phyloP scores from a whole-genome alignment of 371 early-diverging fungal genomes.

The Synchytrium microbalum region DNA sequence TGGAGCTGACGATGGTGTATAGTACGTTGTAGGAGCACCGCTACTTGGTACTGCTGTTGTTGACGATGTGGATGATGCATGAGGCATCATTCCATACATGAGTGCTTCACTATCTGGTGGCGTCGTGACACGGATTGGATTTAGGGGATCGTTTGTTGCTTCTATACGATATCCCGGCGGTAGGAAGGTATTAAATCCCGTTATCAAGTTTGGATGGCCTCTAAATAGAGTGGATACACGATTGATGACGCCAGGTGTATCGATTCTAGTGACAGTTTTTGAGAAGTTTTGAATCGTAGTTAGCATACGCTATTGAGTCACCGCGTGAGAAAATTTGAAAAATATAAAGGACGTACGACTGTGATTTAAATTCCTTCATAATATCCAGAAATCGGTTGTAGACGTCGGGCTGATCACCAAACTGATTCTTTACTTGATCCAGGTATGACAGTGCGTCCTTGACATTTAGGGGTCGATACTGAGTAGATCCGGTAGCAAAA shows the following conservation, averaged over 20 bases:
- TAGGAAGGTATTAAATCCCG: conserved; percentile 98
- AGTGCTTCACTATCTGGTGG: conserved; percentile 50
- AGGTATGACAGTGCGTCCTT: conserved; percentile 95
- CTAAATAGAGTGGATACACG: conserved; percentile 92
- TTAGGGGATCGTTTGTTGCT: conserved; percentile 61
- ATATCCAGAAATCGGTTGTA: conserved; percentile 98
- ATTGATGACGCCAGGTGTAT: conserved; percentile 97
- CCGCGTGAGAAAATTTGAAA: not conserved
- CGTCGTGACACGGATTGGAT: conserved; percentile 80
- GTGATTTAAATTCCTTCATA: conserved; percentile 99
- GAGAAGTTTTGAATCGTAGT: too few species aligned
- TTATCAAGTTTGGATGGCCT: conserved; percentile 86
- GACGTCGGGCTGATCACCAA: conserved; percentile 85
- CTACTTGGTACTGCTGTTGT: not conserved
- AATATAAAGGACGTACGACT: conserved; percentile 50
- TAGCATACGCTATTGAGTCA: too few species aligned
- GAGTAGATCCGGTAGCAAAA: not conserved
- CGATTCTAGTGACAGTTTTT: conserved; percentile 54
- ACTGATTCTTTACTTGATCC: conserved; percentile 94
- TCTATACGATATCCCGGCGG: conserved; percentile 96
- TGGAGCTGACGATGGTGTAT: not conserved
- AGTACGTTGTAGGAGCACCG: not conserved
- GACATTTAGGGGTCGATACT: conserved; percentile 35
- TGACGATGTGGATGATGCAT: not conserved
- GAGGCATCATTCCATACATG: conserved; percentile 6